These are phyloP conservation scores for Zygosaccharomyces sapae DNA, from an alignment of 1,139 yeast species.

Conservation along the genomic window DNA sequence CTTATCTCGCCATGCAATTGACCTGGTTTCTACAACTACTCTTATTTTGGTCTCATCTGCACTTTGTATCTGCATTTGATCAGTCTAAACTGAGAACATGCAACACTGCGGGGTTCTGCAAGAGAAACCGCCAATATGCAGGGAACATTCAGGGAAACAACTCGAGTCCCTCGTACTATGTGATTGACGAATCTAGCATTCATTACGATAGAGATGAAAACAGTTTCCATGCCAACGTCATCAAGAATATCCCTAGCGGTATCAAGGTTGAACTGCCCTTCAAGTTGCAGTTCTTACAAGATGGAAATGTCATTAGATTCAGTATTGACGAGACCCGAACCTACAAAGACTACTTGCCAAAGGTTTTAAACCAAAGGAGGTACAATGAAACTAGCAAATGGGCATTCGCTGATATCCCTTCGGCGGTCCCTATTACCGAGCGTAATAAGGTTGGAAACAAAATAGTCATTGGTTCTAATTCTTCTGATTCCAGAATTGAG, in stretches of 20 bases:
- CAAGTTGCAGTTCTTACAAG: conserved; percentile 49
- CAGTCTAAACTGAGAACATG: conserved; percentile 67
- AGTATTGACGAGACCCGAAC: conserved; percentile 58
- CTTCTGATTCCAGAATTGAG: conserved; percentile 39
- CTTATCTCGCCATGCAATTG: background rate
- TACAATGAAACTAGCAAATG: conserved; percentile 59
- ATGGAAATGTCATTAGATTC: conserved; percentile 51
- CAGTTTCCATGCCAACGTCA: conserved; percentile 24
- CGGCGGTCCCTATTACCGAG: background rate
- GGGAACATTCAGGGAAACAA: conserved; percentile 40
- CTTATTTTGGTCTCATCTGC: conserved; percentile 4
- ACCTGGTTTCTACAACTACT: conserved; percentile 1
- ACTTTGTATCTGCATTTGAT: conserved; percentile 21
- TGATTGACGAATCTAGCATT: conserved; percentile 31
- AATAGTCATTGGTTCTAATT: conserved; percentile 41
- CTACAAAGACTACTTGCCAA: conserved; percentile 34
- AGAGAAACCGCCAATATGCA: conserved; percentile 73
- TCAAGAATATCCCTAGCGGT: conserved; percentile 22
- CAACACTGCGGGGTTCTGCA: conserved; percentile 79
- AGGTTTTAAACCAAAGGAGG: conserved; percentile 42
- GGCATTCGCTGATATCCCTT: conserved; percentile 44
- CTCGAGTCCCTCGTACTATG: conserved; percentile 41
- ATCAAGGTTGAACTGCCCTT: conserved; percentile 47
- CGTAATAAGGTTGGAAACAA: conserved; percentile 22
- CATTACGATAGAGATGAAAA: conserved; percentile 27